Percentiles rank a stretch among this genome's conserved stretches.
These are phyloP conservation scores for Fonsecaea monophora DNA, from an alignment of 2,329 filamentous ascomycete species.

Conservation along the genomic window DNA sequence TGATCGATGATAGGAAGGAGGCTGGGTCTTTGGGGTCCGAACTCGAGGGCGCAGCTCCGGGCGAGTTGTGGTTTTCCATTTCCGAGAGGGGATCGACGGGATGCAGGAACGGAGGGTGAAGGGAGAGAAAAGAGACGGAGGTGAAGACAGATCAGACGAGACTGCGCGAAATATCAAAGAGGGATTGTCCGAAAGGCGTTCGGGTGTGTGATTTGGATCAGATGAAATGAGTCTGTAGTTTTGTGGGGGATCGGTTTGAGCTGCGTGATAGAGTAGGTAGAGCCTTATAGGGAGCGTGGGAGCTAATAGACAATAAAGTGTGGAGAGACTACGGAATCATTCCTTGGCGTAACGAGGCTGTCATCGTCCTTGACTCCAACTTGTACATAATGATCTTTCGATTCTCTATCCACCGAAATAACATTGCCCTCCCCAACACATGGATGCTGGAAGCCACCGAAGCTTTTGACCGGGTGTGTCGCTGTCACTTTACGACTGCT, in stretches of 20 bases:
- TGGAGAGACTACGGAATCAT: background rate
- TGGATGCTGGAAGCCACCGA: slow-evolving; percentile 43
- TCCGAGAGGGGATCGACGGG: background rate
- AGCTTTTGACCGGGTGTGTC: slow-evolving; percentile 34
- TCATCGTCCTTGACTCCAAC: background rate
- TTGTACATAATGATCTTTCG: background rate
- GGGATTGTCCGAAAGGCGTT: background rate
- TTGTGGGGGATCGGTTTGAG: background rate
- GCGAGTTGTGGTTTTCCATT: slow-evolving; percentile 31
- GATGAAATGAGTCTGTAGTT: background rate
- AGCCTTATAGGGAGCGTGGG: background rate
- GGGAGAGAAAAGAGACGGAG: background rate
- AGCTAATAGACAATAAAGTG: background rate
- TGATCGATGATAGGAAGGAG: slow-evolving; percentile 90
- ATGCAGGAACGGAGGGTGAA: background rate
- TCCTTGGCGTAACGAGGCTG: background rate
- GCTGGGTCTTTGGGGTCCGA: slow-evolving; percentile 76
- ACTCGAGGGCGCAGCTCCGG: background rate
- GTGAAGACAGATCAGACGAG: background rate
- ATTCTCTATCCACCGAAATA: background rate
- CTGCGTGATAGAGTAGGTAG: background rate
- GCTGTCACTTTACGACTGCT: background rate
- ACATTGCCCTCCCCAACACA: slow-evolving; percentile 28
- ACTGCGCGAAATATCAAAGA: background rate
- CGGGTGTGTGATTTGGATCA: background rate